These are phyloP conservation scores for Leccinum huronense DNA, from an alignment of 1,284 basidiomycete genomes.

Conservation along the genomic window DNA sequence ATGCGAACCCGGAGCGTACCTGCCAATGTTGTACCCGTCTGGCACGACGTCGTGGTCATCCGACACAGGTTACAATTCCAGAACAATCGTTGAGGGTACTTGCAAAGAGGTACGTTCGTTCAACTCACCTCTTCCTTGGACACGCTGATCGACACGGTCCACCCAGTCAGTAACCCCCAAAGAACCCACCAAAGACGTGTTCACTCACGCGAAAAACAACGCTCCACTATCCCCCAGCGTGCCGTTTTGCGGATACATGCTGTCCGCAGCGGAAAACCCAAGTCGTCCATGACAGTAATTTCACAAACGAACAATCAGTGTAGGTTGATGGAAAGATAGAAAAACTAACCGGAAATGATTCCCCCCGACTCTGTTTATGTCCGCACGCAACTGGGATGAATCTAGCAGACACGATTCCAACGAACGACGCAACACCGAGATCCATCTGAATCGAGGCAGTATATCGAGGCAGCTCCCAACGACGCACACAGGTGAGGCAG, in stretches of 20 bases:
- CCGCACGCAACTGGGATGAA: too few relatives aligned
- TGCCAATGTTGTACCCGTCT: constrained; percentile 57
- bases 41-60: constrained; percentile 51
- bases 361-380: constrained; percentile 44
- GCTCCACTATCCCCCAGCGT: constrained; percentile 53
- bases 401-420: too few relatives aligned
- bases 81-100: not conserved
- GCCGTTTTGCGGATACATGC: constrained; percentile 62
- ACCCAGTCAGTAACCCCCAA: not conserved
- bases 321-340: not conserved
- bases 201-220: constrained; percentile 61
- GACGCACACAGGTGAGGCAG: too few relatives aligned
- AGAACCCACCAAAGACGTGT: not conserved
- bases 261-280: constrained; percentile 21
- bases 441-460: too few relatives aligned
- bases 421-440: too few relatives aligned
- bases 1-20: constrained; percentile 25
- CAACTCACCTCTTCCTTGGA: constrained; percentile 55
- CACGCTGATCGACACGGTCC: constrained; percentile 40
- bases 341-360: constrained; percentile 58
- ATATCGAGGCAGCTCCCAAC: too few relatives aligned
- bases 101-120: not conserved
- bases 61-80: constrained; percentile 31
- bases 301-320: not conserved
- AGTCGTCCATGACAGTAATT: not conserved